Evolutionary conservation across 2,329 filamentous ascomycete genomes (phyloP), one percentile per base, ranked within the genome.

Genomic region (Aspergillus ibericus): DNA sequence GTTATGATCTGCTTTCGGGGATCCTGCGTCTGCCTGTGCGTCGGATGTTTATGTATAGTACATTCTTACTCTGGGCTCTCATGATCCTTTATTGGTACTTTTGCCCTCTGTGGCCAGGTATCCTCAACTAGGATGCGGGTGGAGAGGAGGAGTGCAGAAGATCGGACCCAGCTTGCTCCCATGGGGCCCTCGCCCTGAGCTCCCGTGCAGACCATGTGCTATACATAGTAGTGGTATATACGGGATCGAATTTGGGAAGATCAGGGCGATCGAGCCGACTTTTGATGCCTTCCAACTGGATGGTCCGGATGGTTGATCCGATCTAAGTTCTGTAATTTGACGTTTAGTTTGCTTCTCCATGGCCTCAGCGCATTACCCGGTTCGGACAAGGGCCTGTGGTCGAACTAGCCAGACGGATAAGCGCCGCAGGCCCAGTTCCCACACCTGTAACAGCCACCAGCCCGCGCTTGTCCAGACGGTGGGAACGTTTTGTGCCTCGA

Each of bases 11-110:
- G 27, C 61, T 57, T 48, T 57, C 50, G 58, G 58, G 56, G 49
- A 53, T 42, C 51, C 58, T 59, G 55, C 55, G 48, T 54, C 58
- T 61, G 55, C 59, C 49, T 62, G 59, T 58, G 63, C 63, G 48
- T 63, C 59, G 64, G 59, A 62, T 65, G 55, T 61, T 64, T 59
- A 64, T 63, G 61, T 63, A 60, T 53, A 59, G 58, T 50, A 46
- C 53, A 56, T 22, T 51, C 50, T 51, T 55, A 27, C 54, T 54
- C 51, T 55, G 42, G 47, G 29, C 36, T 27, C 34, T 29, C 42
- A 34, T 50, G 36, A 44, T 52, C 55, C 44, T 58, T 49, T 50
- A 46, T 56, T 51, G 50, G 63, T 63, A 65, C 59, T 60, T 66
- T 61, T 64, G 53, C 55, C 42, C 29, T 16, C 16, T 38, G 12